phyloP scores from a whole-genome alignment of 495 filamentous ascomycete genomes.

The Trichoderma erinaceum region DNA sequence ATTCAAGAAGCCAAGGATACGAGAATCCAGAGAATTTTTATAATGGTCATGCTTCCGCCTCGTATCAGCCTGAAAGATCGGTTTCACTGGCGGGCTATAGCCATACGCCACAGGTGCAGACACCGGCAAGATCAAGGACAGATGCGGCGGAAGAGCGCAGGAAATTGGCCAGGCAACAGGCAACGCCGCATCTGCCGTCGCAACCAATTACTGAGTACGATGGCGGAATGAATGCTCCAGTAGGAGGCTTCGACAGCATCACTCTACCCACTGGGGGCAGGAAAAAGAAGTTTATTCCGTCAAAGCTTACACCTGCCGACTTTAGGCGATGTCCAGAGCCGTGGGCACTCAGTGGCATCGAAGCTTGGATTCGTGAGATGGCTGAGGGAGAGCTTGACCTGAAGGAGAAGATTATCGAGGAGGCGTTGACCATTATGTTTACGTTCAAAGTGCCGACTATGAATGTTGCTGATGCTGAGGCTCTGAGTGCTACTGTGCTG shows the following conservation, averaged over 20 bases:
- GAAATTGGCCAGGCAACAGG: conserved; percentile 45
- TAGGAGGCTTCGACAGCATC: conserved; percentile 61
- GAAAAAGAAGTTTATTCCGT: conserved; percentile 74
- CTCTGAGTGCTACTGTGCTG: conserved; percentile 72
- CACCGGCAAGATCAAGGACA: conserved; percentile 87
- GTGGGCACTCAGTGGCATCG: conserved; percentile 87
- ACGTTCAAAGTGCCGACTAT: conserved; percentile 96
- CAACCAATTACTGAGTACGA: conserved; percentile 44
- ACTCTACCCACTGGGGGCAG: conserved; percentile 58
- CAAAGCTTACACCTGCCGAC: conserved; percentile 78
- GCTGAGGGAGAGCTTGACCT: conserved; percentile 80
- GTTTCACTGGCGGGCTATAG: conserved; percentile 77
- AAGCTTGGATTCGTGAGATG: conserved; percentile 80
- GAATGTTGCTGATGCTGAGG: conserved; percentile 96
- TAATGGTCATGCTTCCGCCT: conserved; percentile 16
- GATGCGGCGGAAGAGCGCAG: conserved; percentile 68
- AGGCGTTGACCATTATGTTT: conserved; percentile 84
- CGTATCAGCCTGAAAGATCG: conserved; percentile 69
- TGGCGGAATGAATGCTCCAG: conserved; percentile 44
- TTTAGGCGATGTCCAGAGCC: conserved; percentile 83
- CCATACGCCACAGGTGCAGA: conserved; percentile 69
- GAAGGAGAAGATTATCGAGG: conserved; percentile 70
- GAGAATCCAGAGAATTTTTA: conserved; percentile 32
- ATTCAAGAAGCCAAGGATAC: conserved; percentile 30
- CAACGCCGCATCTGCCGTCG: conserved; percentile 48